Conservation (phyloP, 225 moss, liverwort and hornwort species). For the Asterella californica region DNA sequence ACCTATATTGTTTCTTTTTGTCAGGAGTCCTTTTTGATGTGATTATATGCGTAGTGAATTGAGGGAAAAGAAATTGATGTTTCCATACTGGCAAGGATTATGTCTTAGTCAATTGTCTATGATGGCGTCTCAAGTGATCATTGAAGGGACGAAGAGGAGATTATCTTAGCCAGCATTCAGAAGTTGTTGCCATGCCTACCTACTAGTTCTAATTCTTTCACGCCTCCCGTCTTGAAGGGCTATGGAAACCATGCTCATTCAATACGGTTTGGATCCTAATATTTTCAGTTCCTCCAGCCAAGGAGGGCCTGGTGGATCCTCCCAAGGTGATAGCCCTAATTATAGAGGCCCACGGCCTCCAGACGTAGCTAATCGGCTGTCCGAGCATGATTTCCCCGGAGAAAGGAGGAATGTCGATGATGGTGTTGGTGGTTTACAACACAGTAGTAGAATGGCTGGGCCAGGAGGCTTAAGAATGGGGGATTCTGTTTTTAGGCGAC, state of each 20-base stretch:
- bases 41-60: background rate
- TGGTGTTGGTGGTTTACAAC: slow-evolving; percentile 22
- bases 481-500: slow-evolving; percentile 16
- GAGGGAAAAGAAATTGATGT: background rate
- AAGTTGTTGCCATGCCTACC: background rate
- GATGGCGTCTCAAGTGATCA: background rate
- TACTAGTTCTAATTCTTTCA: background rate
- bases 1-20: background rate
- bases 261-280: slow-evolving; percentile 54
- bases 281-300: slow-evolving; percentile 41
- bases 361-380: slow-evolving; percentile 13
- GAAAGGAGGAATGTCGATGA: slow-evolving; percentile 24
- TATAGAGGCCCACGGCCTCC: slow-evolving; percentile 20
- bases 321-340: slow-evolving; percentile 17
- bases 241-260: slow-evolving; percentile 67
- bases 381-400: slow-evolving; percentile 14
- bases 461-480: slow-evolving; percentile 10
- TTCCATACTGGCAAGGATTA: background rate
- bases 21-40: background rate
- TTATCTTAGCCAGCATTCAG: background rate
- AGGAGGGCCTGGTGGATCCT: slow-evolving; percentile 22
- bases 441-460: slow-evolving; percentile 11
- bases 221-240: slow-evolving; percentile 50
- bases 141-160: background rate
- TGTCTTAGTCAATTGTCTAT: background rate